Evolutionary conservation across 495 filamentous ascomycete species (phyloP), one percentile per base, ranked within the genome.

Genomic region (Daldinia loculata): DNA sequence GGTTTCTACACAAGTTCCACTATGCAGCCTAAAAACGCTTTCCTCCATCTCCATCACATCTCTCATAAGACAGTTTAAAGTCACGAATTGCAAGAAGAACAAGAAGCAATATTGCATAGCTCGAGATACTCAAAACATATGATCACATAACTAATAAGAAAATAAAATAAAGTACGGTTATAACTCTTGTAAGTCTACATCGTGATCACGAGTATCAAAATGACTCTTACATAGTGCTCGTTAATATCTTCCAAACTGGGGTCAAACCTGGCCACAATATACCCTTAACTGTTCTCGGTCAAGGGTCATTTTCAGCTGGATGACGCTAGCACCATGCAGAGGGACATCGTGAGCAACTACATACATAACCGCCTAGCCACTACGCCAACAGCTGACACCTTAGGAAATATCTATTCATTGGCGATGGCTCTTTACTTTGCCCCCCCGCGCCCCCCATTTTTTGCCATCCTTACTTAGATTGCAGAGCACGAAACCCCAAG

Each of bases 371-470:
- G 12, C 17, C 66, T 62, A 63, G 55, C 36, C 43, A 27, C 27
- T 19, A 24, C 45, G 14, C 63, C 52, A 60, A 26, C 69, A 67
- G 57, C 59, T 67, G 63, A 71, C 52, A 57, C 19, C 24, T 38
- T 22, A 7, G 39, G 19, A 61, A 30, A 32, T 45, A 26, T 67
- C 27, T 62, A 24, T 59, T 55, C 58, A 51, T 66, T 58, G 43
- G 59, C 24, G 15, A 55, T 58, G 8, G 34, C 9, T 29, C 39
- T 17, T 57, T 17, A 29, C 45, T 51, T 41, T 26, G 45, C 45
- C 60, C 64, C 64, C 69, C 24, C 63, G 59, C 69, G 53, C 30
- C 32, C 64, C 64, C 67, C 64, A 61, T 60, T 61, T 56, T 56
- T 63, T 56, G 9, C 26, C 12, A 55, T 56, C 53, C 15, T 59